phyloP scores from a whole-genome alignment of 352 stramenopile genomes.

The Phytophthora vignae region DNA sequence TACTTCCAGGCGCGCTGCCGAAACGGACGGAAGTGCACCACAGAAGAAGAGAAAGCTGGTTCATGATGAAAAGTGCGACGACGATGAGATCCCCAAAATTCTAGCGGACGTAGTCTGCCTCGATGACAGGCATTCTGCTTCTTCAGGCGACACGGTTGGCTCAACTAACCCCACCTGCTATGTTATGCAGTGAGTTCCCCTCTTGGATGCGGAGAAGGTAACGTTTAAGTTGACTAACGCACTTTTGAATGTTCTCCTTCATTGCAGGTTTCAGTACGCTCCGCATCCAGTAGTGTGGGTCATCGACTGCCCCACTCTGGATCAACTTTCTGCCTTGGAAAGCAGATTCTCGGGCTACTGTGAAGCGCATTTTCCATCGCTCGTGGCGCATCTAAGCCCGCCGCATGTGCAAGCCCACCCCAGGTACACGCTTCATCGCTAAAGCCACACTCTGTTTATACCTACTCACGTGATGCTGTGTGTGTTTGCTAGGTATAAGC shows the following conservation, averaged over 20 bases:
- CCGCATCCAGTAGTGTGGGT: conserved; percentile 64
- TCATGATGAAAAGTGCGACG: not conserved
- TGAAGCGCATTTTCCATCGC: conserved; percentile 43
- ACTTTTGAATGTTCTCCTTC: not conserved
- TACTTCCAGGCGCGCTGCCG: not conserved
- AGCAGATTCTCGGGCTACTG: conserved; percentile 37
- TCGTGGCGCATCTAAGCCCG: conserved; percentile 69
- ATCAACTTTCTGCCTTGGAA: conserved; percentile 42
- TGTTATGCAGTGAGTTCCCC: conserved; percentile 31
- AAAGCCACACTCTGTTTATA: not conserved
- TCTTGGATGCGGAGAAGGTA: not conserved
- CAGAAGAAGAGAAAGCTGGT: conserved; percentile 38
- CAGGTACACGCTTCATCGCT: conserved; percentile 21
- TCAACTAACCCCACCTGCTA: conserved; percentile 31
- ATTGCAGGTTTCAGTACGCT: conserved; percentile 29
- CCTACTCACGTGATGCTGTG: not conserved
- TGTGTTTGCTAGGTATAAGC: conserved; percentile 36
- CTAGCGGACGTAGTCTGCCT: conserved; percentile 3
- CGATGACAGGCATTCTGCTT: not conserved
- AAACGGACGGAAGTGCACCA: not conserved
- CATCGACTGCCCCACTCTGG: conserved; percentile 49
- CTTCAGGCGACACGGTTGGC: not conserved
- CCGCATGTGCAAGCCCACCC: conserved; percentile 31
- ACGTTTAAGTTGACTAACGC: not conserved
- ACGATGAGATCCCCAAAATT: conserved; percentile 21